These are phyloP conservation scores for Themeda triandra DNA, from an alignment of 176 grass and related monocot genomes.

Conservation along the genomic window DNA sequence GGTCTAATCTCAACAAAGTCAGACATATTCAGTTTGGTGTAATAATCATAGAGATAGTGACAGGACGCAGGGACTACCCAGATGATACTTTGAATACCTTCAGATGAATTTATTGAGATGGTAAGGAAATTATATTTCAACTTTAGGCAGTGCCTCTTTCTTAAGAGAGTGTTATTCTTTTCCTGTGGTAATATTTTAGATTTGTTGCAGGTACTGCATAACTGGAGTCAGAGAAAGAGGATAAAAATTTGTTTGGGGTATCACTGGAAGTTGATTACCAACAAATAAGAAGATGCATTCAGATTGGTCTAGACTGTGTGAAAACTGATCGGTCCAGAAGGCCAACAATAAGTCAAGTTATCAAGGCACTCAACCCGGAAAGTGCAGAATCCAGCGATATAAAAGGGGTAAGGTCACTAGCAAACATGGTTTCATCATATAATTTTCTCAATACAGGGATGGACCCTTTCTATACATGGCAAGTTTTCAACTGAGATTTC, in stretches of 20 bases:
- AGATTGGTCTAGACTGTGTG: background rate
- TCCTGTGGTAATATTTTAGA: too few species aligned
- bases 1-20: too few species aligned
- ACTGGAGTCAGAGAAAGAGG: too few species aligned
- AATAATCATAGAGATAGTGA: too few species aligned
- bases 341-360: background rate
- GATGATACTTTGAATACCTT: background rate
- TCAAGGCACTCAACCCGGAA: background rate
- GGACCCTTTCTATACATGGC: too few species aligned
- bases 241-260: background rate
- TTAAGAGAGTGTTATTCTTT: background rate
- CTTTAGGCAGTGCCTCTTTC: background rate
- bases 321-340: background rate
- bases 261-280: background rate
- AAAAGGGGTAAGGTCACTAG: too few species aligned
- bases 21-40: too few species aligned
- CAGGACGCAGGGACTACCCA: too few species aligned
- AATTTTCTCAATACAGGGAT: too few species aligned
- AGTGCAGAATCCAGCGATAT: too few species aligned
- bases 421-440: too few species aligned
- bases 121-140: background rate
- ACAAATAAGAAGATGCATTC: background rate
- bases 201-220: background rate
- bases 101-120: background rate
- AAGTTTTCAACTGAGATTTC: too few species aligned